Conservation (phyloP, 2,329 filamentous ascomycete species). For the Xylariaceae sp. region DNA sequence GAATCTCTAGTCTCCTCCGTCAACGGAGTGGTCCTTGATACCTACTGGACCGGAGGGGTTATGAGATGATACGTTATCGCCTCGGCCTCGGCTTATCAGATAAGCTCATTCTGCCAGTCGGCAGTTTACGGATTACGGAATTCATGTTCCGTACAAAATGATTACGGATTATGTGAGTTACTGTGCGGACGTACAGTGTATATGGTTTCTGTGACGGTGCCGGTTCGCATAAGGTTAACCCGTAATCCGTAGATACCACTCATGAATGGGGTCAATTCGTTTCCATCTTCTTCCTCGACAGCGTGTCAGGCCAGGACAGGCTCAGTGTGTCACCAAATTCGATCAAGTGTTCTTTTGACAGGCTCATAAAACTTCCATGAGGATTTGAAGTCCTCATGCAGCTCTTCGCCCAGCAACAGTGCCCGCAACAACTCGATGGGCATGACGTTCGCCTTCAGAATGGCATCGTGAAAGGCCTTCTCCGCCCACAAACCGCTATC, state of each 20-base stretch:
- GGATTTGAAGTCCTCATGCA: slow-evolving; percentile 41
- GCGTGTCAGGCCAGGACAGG: too few relatives aligned
- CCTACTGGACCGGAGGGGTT: background rate
- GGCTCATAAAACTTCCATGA: slow-evolving; percentile 47
- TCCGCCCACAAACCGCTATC: slow-evolving; percentile 37
- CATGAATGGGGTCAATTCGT: too few relatives aligned
- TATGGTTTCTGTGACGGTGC: background rate
- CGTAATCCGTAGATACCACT: too few relatives aligned
- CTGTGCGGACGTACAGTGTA: background rate
- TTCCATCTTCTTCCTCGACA: too few relatives aligned
- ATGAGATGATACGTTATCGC: too few relatives aligned
- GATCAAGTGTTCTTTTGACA: background rate
- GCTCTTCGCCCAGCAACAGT: slow-evolving; percentile 38
- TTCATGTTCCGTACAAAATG: too few relatives aligned
- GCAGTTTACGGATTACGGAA: too few relatives aligned
- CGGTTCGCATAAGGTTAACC: too few relatives aligned
- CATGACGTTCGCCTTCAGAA: slow-evolving; percentile 48
- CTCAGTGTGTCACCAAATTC: too few relatives aligned
- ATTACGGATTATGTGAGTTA: background rate
- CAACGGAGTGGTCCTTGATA: background rate
- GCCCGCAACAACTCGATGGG: slow-evolving; percentile 51
- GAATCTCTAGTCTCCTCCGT: background rate
- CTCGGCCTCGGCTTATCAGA: background rate
- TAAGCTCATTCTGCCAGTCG: background rate
- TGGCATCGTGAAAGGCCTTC: slow-evolving; percentile 51